Evolutionary conservation across 2,329 filamentous ascomycete species (phyloP).

Genomic region (Aspergillus aculeatinus): DNA sequence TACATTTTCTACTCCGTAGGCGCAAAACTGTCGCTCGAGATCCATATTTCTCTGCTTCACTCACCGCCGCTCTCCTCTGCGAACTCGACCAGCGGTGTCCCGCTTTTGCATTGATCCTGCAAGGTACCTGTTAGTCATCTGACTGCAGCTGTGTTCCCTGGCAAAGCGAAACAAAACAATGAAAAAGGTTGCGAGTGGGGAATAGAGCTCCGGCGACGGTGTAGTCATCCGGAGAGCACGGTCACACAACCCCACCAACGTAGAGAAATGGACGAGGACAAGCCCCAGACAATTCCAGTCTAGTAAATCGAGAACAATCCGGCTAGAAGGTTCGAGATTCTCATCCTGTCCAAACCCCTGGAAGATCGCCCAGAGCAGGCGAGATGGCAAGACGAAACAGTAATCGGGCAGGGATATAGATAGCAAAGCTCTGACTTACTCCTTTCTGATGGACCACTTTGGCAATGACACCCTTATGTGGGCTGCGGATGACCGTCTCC

Average conservation of each 20-base stretch:
- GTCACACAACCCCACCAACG: too few species aligned
- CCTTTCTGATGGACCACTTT: conserved; percentile 73
- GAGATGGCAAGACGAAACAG: conserved; percentile 7
- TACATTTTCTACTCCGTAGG: too few species aligned
- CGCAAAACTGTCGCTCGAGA: too few species aligned
- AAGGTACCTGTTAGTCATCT: conserved; percentile 26
- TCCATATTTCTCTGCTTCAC: not conserved
- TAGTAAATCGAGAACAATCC: too few species aligned
- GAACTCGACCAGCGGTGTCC: conserved; percentile 72
- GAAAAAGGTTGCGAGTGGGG: not conserved
- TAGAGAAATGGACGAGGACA: too few species aligned
- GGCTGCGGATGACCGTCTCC: conserved; percentile 79
- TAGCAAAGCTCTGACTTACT: conserved; percentile 50
- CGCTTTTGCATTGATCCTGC: conserved; percentile 75
- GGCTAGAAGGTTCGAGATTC: too few species aligned
- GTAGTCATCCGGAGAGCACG: too few species aligned
- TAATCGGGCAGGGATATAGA: conserved; percentile 6
- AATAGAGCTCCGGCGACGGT: not conserved
- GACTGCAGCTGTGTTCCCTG: not conserved
- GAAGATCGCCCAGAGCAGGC: not conserved
- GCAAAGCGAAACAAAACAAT: not conserved
- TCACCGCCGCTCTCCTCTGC: conserved; percentile 49
- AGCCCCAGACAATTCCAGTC: too few species aligned
- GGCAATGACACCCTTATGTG: conserved; percentile 69
- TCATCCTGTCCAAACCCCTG: not conserved